phyloP scores from a whole-genome alignment of 176 grass and related monocot genomes.

The Ananas comosus region DNA sequence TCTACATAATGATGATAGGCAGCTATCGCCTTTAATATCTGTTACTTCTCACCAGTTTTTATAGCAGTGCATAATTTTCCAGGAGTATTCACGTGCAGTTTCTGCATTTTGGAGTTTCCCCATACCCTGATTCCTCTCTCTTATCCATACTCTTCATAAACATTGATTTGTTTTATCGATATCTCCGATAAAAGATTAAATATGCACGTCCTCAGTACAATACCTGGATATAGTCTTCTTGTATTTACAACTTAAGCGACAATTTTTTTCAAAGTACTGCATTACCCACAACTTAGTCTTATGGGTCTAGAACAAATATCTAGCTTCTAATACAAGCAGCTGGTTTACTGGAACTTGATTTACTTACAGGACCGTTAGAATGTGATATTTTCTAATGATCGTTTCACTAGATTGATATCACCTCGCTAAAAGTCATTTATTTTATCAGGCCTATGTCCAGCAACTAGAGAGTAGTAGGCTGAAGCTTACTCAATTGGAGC shows the following conservation, averaged over 20 bases:
- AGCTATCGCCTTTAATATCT: not conserved
- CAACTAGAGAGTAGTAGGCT: conserved; percentile 89
- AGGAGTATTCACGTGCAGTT: too few species aligned
- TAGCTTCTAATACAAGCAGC: not conserved
- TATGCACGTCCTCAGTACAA: too few species aligned
- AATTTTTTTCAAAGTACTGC: too few species aligned
- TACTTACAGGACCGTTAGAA: not conserved
- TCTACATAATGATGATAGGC: not conserved
- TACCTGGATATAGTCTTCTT: too few species aligned
- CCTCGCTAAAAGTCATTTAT: not conserved
- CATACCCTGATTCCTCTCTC: too few species aligned
- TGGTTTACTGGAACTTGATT: not conserved
- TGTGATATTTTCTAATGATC: not conserved
- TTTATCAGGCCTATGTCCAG: conserved; percentile 77
- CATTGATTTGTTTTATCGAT: too few species aligned
- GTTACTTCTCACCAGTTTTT: not conserved
- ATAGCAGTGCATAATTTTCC: not conserved
- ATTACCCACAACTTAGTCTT: too few species aligned
- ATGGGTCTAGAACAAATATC: too few species aligned
- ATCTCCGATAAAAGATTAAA: too few species aligned
- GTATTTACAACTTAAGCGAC: too few species aligned
- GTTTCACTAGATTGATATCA: not conserved
- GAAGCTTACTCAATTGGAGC: conserved; percentile 92
- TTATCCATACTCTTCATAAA: too few species aligned
- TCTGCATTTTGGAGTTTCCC: too few species aligned